These are phyloP conservation scores for Malus hybrid DNA, from an alignment of 331 rosid genomes.

Conservation along the genomic window DNA sequence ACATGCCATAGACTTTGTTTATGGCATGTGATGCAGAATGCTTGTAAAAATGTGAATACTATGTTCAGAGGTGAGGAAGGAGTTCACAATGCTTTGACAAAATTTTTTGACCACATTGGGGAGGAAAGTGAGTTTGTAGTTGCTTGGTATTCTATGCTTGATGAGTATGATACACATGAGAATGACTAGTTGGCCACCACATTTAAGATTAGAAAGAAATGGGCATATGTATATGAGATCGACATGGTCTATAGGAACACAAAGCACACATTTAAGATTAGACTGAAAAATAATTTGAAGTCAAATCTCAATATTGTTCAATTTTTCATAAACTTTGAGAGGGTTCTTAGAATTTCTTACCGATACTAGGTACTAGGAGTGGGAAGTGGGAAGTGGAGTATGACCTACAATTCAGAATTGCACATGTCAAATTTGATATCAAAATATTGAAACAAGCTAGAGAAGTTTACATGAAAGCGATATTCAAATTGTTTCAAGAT, in stretches of 20 bases:
- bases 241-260: background rate
- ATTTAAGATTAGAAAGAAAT: background rate
- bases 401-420: background rate
- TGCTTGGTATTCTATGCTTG: background rate
- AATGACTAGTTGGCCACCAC: background rate
- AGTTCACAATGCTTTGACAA: background rate
- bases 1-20: background rate
- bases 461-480: no score
- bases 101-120: background rate
- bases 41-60: no score
- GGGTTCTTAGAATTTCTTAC: no score
- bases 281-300: background rate
- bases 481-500: no score
- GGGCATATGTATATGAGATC: background rate
- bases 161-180: background rate
- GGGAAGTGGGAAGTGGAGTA: no score
- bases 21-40: no score
- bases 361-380: no score
- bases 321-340: no score
- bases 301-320: no score
- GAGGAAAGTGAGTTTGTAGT: background rate
- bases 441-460: no score
- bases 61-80: no score
- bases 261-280: background rate
- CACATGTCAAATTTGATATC: background rate